These are phyloP conservation scores for Tylopilus sp. DNA, from an alignment of 768 basidiomycete species.

Conservation along the genomic window DNA sequence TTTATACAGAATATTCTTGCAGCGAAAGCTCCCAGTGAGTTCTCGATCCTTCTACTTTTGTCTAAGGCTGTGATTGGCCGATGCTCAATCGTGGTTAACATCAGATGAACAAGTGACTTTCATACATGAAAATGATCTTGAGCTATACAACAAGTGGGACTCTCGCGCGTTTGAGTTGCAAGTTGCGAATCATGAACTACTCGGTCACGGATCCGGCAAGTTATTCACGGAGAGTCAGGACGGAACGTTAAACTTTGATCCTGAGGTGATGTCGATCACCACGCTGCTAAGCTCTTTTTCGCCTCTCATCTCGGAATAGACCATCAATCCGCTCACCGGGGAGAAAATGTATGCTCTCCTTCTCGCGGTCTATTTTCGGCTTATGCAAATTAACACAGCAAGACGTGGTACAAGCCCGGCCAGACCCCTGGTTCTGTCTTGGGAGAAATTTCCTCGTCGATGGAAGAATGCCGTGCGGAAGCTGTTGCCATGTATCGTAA, in stretches of 20 bases:
- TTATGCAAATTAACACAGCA: conserved; percentile 34
- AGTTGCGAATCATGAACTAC: conserved; percentile 86
- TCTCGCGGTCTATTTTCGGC: background rate
- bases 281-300: background rate
- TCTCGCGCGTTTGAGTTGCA: conserved; percentile 79
- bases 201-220: conserved; percentile 85
- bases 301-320: conserved; percentile 37
- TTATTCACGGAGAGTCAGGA: conserved; percentile 73
- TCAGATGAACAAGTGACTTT: conserved; percentile 78
- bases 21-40: conserved; percentile 79
- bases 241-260: conserved; percentile 81
- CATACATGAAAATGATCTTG: conserved; percentile 73
- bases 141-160: conserved; percentile 76
- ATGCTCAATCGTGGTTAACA: background rate
- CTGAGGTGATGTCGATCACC: conserved; percentile 44
- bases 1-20: conserved; percentile 69
- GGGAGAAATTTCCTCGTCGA: conserved; percentile 84
- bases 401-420: conserved; percentile 86
- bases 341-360: conserved; percentile 54
- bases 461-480: conserved; percentile 94
- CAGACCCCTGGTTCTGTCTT: conserved; percentile 81
- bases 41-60: background rate
- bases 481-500: conserved; percentile 78
- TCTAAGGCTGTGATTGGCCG: background rate
- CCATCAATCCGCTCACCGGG: conserved; percentile 80